A percentile compares a stretch with the other conserved stretches of the same genome.
Evolutionary conservation across 305 asterid species (phyloP).

Genomic region (Fraxinus sp.): DNA sequence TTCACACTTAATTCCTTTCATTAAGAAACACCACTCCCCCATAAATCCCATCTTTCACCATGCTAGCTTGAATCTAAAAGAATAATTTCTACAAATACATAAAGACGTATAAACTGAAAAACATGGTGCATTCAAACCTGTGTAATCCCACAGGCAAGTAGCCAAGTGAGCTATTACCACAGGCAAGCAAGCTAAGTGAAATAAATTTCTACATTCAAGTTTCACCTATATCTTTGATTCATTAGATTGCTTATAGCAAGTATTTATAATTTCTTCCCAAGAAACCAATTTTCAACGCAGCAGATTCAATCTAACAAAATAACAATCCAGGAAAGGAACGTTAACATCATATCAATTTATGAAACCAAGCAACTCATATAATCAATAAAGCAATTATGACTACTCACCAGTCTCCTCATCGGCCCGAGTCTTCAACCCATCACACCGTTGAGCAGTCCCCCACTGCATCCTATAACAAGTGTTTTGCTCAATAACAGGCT

Average conservation of each 20-base stretch:
- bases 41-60: neutral
- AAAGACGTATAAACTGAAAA: neutral
- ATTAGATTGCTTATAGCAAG: neutral
- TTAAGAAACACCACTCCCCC: neutral
- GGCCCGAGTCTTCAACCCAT: conserved; percentile 81
- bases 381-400: neutral
- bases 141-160: neutral
- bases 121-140: neutral
- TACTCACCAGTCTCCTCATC: conserved; percentile 85
- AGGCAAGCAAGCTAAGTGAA: neutral
- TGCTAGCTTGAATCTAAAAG: neutral
- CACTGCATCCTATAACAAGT: conserved; percentile 97
- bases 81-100: neutral
- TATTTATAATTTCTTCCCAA: neutral
- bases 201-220: neutral
- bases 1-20: neutral
- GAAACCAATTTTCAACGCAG: neutral
- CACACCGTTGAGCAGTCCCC: conserved; percentile 84
- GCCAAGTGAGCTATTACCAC: neutral
- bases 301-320: neutral
- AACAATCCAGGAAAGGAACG: neutral
- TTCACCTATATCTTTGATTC: neutral
- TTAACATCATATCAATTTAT: conserved; percentile 2
- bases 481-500: conserved; percentile 69
- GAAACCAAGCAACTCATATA: neutral